phyloP scores from a whole-genome alignment of 2,329 filamentous ascomycete species.

The Pseudogymnoascus verrucosus region DNA sequence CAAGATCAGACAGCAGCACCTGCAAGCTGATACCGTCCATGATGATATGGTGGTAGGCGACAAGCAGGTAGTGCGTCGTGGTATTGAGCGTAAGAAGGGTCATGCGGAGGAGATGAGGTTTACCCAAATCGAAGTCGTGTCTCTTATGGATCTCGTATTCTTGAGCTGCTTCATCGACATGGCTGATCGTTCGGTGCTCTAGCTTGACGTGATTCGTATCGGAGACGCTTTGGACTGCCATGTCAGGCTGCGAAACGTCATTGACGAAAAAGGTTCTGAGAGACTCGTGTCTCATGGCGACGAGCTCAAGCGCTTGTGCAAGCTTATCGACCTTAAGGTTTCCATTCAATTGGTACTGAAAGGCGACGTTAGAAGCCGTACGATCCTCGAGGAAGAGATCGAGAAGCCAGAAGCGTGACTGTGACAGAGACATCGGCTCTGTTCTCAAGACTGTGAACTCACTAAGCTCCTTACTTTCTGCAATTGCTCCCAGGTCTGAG shows the following conservation, averaged over 20 bases:
- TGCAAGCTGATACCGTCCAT: constrained; percentile 41
- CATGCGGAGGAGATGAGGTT: constrained; percentile 29
- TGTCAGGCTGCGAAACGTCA: constrained; percentile 10
- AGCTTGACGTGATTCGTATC: constrained; percentile 25
- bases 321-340: constrained; percentile 26
- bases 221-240: constrained; percentile 13
- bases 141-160: constrained; percentile 20
- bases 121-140: constrained; percentile 32
- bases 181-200: constrained; percentile 12
- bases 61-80: constrained; percentile 32
- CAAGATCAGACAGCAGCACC: constrained; percentile 37
- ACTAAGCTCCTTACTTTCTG: constrained; percentile 10
- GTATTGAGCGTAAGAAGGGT: constrained; percentile 29
- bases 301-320: constrained; percentile 27
- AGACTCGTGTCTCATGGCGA: constrained; percentile 18
- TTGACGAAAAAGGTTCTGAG: constrained; percentile 10
- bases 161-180: constrained; percentile 20
- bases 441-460: constrained; percentile 9
- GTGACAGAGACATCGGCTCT: constrained; percentile 30
- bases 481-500: constrained; percentile 11
- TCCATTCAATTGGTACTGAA: constrained; percentile 28
- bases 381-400: constrained; percentile 28
- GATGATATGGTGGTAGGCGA: constrained; percentile 41
- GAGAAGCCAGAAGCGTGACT: constrained; percentile 37
- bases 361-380: constrained; percentile 34